Percentiles rank a stretch among this genome's conserved stretches.
Evolutionary conservation across 208 protist genomes (phyloP).

Genomic region (Leishmania martiniquensis): DNA sequence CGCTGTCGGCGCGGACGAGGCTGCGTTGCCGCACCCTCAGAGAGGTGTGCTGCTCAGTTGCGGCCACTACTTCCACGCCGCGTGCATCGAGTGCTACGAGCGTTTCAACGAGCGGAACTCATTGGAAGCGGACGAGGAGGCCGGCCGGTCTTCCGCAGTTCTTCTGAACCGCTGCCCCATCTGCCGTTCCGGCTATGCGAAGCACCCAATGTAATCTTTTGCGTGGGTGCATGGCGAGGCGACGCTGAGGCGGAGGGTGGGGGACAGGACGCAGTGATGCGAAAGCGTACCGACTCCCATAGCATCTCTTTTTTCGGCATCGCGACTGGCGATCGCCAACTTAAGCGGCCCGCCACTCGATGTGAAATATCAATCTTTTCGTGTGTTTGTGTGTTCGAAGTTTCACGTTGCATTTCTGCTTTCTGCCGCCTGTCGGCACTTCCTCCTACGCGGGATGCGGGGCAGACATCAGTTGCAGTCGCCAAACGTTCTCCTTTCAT

Average conservation of each 20-base stretch:
- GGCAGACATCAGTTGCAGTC: neutral
- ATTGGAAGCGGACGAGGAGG: conserved; percentile 12
- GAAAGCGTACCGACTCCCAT: neutral
- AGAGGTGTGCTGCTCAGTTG: conserved; percentile 83
- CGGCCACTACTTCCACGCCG: conserved; percentile 80
- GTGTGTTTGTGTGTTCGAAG: neutral
- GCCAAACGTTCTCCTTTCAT: neutral
- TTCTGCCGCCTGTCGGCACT: neutral
- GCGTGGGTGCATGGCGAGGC: neutral
- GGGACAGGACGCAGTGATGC: neutral
- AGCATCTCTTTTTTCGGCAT: neutral
- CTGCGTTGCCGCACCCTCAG: neutral
- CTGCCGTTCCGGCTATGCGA: conserved; percentile 81
- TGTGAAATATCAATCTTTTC: neutral
- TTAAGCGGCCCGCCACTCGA: neutral
- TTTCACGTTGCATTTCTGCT: neutral
- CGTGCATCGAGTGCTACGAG: conserved; percentile 81
- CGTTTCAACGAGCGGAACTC: conserved; percentile 58
- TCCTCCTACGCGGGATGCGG: neutral
- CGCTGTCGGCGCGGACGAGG: neutral
- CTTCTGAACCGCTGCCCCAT: conserved; percentile 64
- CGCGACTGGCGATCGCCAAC: neutral
- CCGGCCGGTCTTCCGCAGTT: conserved; percentile 1
- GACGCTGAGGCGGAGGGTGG: neutral
- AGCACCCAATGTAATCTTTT: conserved; percentile 53